phyloP scores from a whole-genome alignment of 192 early-diverging fungal species.

The Backusella circina region DNA sequence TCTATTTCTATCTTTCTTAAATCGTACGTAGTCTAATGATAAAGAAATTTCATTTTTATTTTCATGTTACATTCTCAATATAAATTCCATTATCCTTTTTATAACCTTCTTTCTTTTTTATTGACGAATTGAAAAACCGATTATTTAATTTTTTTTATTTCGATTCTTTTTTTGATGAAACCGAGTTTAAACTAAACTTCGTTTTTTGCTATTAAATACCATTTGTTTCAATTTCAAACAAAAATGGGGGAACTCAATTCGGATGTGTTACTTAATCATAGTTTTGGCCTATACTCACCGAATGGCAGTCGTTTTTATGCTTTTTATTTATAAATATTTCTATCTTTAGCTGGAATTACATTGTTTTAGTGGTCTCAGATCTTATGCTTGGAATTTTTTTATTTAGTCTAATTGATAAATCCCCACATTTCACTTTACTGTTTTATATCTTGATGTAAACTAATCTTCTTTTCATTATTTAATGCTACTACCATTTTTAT shows the following conservation, averaged over 20 bases:
- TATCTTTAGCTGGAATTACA: not conserved
- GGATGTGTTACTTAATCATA: not conserved
- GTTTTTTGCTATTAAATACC: not conserved
- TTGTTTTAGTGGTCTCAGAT: not conserved
- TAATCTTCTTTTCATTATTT: not conserved
- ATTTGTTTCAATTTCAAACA: conserved; percentile 3
- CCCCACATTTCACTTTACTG: not conserved
- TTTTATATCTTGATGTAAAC: not conserved
- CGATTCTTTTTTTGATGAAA: not conserved
- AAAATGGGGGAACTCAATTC: not conserved
- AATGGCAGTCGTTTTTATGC: not conserved
- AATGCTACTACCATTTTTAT: not conserved
- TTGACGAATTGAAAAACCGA: not conserved
- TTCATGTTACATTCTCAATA: not conserved
- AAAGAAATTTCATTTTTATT: not conserved
- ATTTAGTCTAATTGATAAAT: not conserved
- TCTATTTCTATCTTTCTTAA: not conserved
- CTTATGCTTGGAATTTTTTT: not conserved
- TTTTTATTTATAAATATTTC: not conserved
- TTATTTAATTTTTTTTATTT: not conserved
- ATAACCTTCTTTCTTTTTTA: not conserved
- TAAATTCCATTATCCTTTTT: not conserved
- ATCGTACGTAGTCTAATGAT: not conserved
- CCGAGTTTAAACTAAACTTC: not conserved
- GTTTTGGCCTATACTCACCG: not conserved